A percentile compares a stretch with the other conserved stretches of the same genome.
Evolutionary conservation across 805 yeast species (phyloP).

Genomic region (Metschnikowia aberdeeniae): DNA sequence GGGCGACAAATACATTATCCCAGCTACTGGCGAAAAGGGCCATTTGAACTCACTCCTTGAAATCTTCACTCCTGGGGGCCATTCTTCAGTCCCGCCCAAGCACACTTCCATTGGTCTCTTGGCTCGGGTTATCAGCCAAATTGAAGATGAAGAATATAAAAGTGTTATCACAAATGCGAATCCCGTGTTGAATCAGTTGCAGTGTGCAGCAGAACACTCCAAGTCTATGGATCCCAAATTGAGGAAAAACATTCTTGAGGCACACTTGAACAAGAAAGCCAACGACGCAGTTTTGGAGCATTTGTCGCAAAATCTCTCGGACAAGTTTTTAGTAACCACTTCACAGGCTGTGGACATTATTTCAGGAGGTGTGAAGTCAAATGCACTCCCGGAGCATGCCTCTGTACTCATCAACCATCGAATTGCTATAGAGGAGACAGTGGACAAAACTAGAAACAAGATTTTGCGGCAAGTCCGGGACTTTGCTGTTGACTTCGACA

Average conservation of each 20-base stretch:
- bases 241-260: conserved; percentile 35
- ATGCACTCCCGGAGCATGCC: conserved; percentile 49
- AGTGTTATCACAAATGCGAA: conserved; percentile 39
- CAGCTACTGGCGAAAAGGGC: conserved; percentile 50
- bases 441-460: conserved; percentile 26
- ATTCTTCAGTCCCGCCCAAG: conserved; percentile 47
- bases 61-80: conserved; percentile 47
- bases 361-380: conserved; percentile 46
- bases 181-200: conserved; percentile 42
- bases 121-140: conserved; percentile 35
- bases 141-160: conserved; percentile 37
- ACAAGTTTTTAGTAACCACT: conserved; percentile 40
- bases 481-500: conserved; percentile 33
- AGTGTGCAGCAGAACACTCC: conserved; percentile 46
- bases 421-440: conserved; percentile 38
- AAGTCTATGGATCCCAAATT: conserved; percentile 27
- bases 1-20: conserved; percentile 24
- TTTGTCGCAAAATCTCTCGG: conserved; percentile 22
- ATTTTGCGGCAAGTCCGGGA: conserved; percentile 25
- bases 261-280: conserved; percentile 33
- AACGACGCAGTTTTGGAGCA: conserved; percentile 34
- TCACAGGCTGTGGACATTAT: conserved; percentile 48
- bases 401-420: conserved; percentile 42
- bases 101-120: conserved; percentile 48
- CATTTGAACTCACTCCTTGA: conserved; percentile 38